A percentile compares a stretch with the other conserved stretches of the same genome.
Evolutionary conservation across 805 yeast genomes (phyloP).

Genomic region (Metschnikowia lunata): DNA sequence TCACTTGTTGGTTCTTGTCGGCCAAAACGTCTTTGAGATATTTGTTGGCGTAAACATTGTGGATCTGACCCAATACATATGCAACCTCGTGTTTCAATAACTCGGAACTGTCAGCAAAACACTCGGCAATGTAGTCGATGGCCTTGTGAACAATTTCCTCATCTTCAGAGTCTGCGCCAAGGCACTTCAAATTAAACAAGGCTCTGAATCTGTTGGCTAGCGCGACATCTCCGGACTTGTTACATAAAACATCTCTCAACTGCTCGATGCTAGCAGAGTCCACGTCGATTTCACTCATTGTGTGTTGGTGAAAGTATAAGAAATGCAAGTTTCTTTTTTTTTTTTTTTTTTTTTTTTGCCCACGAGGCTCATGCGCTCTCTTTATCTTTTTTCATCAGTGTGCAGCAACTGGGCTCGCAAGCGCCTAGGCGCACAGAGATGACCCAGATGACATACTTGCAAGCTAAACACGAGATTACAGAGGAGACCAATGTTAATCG

Average conservation of each 20-base stretch:
- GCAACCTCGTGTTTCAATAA: conserved; percentile 96
- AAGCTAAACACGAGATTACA: too few species aligned
- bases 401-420: conserved; percentile 2
- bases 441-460: conserved; percentile 4
- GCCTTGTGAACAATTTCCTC: conserved; percentile 58
- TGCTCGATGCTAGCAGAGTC: conserved; percentile 52
- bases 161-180: conserved; percentile 68
- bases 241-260: conserved; percentile 65
- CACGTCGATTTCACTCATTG: conserved; percentile 34
- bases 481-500: too few species aligned
- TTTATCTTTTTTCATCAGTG: conserved; percentile 10
- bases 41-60: conserved; percentile 74
- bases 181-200: conserved; percentile 79
- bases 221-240: conserved; percentile 62
- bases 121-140: conserved; percentile 77
- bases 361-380: conserved; percentile 3
- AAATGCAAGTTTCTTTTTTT: not conserved
- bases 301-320: not conserved
- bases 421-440: conserved; percentile 7
- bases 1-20: conserved; percentile 68
- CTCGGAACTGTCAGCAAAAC: conserved; percentile 79
- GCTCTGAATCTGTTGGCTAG: conserved; percentile 92
- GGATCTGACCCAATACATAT: conserved; percentile 93
- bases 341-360: conserved; percentile 1
- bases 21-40: conserved; percentile 66